These are phyloP conservation scores for Pholiota adiposa DNA, from an alignment of 1,284 basidiomycete genomes.

Conservation along the genomic window DNA sequence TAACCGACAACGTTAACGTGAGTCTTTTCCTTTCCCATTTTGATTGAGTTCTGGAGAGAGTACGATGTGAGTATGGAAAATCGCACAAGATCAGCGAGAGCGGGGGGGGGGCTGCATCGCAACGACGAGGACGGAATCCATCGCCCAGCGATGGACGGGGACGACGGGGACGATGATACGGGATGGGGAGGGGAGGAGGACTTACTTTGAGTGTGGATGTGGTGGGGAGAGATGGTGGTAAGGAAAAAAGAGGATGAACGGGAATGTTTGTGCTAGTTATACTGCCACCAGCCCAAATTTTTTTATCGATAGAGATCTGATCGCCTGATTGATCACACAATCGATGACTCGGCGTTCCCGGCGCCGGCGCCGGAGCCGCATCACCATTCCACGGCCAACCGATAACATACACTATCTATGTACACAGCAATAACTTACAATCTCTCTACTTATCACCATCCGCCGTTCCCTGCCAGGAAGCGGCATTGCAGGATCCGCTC, in stretches of 20 bases:
- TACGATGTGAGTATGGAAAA: conserved; percentile 24
- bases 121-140: conserved; percentile 28
- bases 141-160: conserved; percentile 19
- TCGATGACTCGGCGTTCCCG: conserved; percentile 33
- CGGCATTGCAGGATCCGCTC: conserved; percentile 77
- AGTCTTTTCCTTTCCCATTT: conserved; percentile 90
- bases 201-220: conserved; percentile 48
- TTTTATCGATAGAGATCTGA: conserved; percentile 59
- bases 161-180: conserved; percentile 12
- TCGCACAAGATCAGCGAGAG: conserved; percentile 24
- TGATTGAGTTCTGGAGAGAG: conserved; percentile 53
- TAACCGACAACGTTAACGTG: conserved; percentile 93
- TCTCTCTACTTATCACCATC: conserved; percentile 50
- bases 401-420: conserved; percentile 20
- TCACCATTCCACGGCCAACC: neutral
- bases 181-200: conserved; percentile 34
- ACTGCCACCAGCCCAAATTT: conserved; percentile 47
- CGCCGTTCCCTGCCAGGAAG: conserved; percentile 74
- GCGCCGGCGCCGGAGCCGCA: conserved; percentile 11
- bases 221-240: conserved; percentile 52
- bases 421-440: conserved; percentile 6
- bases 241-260: conserved; percentile 46
- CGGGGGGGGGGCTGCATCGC: conserved; percentile 12
- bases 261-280: conserved; percentile 61
- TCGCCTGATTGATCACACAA: conserved; percentile 37